Base-by-base conservation (phyloP, 345 rosid genomes). In the Syzygium aromaticum region DNA sequence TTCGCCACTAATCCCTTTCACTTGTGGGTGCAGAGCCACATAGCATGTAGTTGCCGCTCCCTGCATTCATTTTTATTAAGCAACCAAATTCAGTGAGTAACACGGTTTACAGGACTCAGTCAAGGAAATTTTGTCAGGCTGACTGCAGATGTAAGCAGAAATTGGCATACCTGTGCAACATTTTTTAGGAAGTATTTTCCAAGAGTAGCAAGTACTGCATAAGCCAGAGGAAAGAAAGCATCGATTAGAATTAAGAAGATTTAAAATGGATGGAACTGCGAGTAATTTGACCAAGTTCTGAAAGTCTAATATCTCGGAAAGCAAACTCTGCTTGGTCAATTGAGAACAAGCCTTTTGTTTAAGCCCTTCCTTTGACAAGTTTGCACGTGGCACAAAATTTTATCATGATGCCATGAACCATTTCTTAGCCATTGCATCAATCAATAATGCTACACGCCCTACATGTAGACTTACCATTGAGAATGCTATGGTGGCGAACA, bases 21-120 rank as follows among this genome's bases (percentile, higher is more conserved):
- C 91, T 56, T 94, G 96, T 0, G 98, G 95, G 88, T 96, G 94
- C 90, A 95, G 88, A 33, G 98, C 97, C 16, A 93, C 93, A 54
- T 94, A 95, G 89, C 99, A 95, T 4, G 96, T 94, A 19, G 98
- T 93, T 80, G 98, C 95, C 3, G 97, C 97, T 89, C 98, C 96
- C 99, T 95, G 87, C n/a, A 90, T 54, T 77, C 1, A 51, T 15
- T 33, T 40, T 51, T 73, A 27, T 73, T 54, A 21, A 38, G 25
- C 27, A 85, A 15, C 73, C 8, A 52, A 85, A 57, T 46, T 22
- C 52, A 38, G 77, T 10, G 23, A 84, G 0, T 25, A 19, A 52
- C 30, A n/a, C 8, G 3, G n/a, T 12, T 84, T 52, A 53, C 46
- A 40, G 52, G 52, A 14, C 84, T 51, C 28, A 3, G 38, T 21